A percentile compares a stretch with the other conserved stretches of the same genome.
phyloP scores from a whole-genome alignment of 305 asterid genomes.

The Fraxinus greggii region DNA sequence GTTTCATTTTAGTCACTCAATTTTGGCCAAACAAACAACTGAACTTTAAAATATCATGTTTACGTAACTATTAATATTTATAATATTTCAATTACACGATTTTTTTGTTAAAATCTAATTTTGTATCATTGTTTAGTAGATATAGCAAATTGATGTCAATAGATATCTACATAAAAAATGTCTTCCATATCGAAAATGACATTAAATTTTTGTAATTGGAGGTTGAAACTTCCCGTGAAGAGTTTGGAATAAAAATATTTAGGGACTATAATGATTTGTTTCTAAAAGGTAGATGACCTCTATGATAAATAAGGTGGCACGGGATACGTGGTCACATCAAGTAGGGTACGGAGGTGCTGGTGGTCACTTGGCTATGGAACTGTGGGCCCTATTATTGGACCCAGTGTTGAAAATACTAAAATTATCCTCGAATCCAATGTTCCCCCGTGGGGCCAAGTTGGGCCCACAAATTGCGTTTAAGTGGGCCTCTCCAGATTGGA shows the following conservation, averaged over 20 bases:
- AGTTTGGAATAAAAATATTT: background rate
- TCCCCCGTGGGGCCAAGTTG: conserved; percentile 2
- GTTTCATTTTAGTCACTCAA: background rate
- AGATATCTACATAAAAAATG: background rate
- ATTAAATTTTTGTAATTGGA: background rate
- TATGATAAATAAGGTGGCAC: conserved; percentile 18
- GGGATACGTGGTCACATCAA: conserved; percentile 9
- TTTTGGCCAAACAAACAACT: background rate
- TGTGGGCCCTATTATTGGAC: conserved; percentile 20
- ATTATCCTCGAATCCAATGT: conserved; percentile 28
- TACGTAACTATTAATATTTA: background rate
- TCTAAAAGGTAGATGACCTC: background rate
- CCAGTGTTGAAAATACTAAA: background rate
- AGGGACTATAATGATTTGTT: background rate
- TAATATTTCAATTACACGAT: background rate
- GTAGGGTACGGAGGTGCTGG: background rate
- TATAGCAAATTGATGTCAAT: background rate
- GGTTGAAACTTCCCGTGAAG: background rate
- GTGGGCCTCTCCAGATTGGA: conserved; percentile 27
- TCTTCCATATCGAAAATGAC: background rate
- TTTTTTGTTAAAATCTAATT: background rate
- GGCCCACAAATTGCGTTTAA: conserved; percentile 25
- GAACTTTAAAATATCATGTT: background rate
- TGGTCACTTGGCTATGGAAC: conserved; percentile 16
- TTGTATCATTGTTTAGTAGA: background rate